Evolutionary conservation across 1,284 basidiomycete genomes (phyloP), one percentile per base, ranked within the genome.

Genomic region (Microbotryomycetes sp.): DNA sequence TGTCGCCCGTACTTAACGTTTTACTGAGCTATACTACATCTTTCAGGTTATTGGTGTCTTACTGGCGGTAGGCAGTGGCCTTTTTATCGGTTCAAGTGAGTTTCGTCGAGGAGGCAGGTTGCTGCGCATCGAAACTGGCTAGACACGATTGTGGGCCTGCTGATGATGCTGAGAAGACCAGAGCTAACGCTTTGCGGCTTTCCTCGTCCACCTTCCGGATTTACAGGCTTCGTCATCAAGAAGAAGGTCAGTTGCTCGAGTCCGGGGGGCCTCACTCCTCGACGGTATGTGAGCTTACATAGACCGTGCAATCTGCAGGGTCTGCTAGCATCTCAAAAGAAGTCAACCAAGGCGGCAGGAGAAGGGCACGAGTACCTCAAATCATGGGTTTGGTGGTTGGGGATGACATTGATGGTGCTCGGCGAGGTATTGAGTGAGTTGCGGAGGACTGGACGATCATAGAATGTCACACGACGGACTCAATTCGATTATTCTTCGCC

Each of bases 341-440:
- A 81, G 70, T 73, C 79, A 57, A 82, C 81, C 6, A 80, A 79
- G 48, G 79, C 79, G 14, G 86, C 89, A 0, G 94, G 94, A 52
- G 92, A 97, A 74, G 93, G 93, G 51, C 91, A 96, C 64, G 89
- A 83, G 14, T 98, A 98, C 78, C 84, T 98, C 74, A 94, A 93
- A 77, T 85, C 76, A 6, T 59, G 60, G 48, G 58, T 73, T 86
- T 93, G 91, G 89, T 94, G 90, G 90, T 79, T 80, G 49, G 86
- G 88, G 68, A 90, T 78, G 78, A 75, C 76, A 51, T 54, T 77
- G 6, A 70, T 68, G 80, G 79, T 81, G 36, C 60, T 81, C 14
- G 77, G 77, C 31, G 77, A 79, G 66, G 74, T 92, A 51, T 88
- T 87, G 80, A 91, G 76, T 89, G 89, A 78, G 83, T 62, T 82